These are phyloP conservation scores for Penicillium hordei DNA, from an alignment of 2,329 filamentous ascomycete species.

Conservation along the genomic window DNA sequence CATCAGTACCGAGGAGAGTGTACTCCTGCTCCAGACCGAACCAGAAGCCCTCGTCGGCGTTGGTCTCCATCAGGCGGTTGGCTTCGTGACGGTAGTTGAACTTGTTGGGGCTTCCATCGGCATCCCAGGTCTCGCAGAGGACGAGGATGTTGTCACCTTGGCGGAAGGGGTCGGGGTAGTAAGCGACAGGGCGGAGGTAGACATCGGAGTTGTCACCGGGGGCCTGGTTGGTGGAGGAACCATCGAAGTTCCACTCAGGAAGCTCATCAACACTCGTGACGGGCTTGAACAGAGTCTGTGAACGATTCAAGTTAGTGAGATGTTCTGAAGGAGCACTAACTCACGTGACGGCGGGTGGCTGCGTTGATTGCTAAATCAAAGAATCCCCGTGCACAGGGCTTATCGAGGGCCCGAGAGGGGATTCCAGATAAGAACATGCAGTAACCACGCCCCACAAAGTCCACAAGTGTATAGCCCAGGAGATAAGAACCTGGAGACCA, in stretches of 20 bases:
- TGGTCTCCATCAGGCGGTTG: constrained; percentile 82
- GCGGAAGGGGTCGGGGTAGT: constrained; percentile 91
- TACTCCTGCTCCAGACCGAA: constrained; percentile 99
- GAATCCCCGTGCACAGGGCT: constrained; percentile 29
- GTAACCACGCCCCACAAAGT: not conserved
- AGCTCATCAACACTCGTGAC: constrained; percentile 62
- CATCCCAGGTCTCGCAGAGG: constrained; percentile 90
- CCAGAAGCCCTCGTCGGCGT: constrained; percentile 84
- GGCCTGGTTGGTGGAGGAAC: constrained; percentile 88
- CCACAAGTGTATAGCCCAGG: not conserved
- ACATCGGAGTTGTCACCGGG: constrained; percentile 95
- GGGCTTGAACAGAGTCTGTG: constrained; percentile 63
- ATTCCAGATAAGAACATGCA: constrained; percentile 5
- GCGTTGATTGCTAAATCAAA: constrained; percentile 20
- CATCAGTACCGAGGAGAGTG: constrained; percentile 81
- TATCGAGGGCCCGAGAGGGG: constrained; percentile 20
- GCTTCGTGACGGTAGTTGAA: constrained; percentile 97
- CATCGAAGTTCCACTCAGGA: constrained; percentile 80
- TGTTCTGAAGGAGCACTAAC: not conserved
- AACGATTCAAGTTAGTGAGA: constrained; percentile 9
- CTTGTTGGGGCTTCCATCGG: constrained; percentile 94
- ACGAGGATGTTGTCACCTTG: constrained; percentile 89
- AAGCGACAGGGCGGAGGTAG: constrained; percentile 86
- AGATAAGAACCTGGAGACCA: not conserved
- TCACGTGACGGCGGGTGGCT: constrained; percentile 24